phyloP scores from a whole-genome alignment of 768 basidiomycete species.

The Leccinum sublutescens region DNA sequence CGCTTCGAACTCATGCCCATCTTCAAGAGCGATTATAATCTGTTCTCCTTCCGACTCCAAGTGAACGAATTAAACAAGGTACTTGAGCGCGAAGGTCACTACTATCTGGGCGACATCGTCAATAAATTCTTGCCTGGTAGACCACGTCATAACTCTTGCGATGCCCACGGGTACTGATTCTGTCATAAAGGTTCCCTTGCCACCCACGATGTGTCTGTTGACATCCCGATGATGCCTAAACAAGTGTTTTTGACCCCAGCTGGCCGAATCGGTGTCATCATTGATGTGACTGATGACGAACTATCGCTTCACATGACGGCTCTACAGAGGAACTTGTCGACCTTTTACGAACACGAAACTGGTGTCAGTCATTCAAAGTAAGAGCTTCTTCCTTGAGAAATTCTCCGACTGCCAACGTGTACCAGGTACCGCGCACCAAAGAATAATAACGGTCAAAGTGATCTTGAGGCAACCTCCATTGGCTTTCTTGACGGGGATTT shows the following conservation, averaged over 20 bases:
- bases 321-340: slow-evolving; percentile 73
- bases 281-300: slow-evolving; percentile 54
- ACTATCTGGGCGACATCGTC: slow-evolving; percentile 73
- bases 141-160: neutral
- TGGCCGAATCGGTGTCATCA: slow-evolving; percentile 74
- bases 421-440: slow-evolving; percentile 71
- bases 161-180: neutral
- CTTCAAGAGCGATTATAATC: slow-evolving; percentile 61
- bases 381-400: slow-evolving; percentile 11
- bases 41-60: slow-evolving; percentile 60
- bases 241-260: slow-evolving; percentile 76
- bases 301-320: slow-evolving; percentile 57
- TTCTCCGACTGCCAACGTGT: slow-evolving; percentile 1
- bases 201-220: slow-evolving; percentile 42
- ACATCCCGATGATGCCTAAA: slow-evolving; percentile 47
- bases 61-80: slow-evolving; percentile 39
- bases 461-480: slow-evolving; percentile 52
- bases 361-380: slow-evolving; percentile 63
- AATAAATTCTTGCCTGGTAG: slow-evolving; percentile 72
- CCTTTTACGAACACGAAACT: slow-evolving; percentile 50
- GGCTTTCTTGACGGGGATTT: slow-evolving; percentile 92
- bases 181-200: slow-evolving; percentile 51
- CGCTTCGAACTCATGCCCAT: slow-evolving; percentile 8
- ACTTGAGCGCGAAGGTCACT: slow-evolving; percentile 67
- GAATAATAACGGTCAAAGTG: slow-evolving; percentile 52